phyloP scores from a whole-genome alignment of 2,329 filamentous ascomycete genomes.

The Verticillium dahliae region DNA sequence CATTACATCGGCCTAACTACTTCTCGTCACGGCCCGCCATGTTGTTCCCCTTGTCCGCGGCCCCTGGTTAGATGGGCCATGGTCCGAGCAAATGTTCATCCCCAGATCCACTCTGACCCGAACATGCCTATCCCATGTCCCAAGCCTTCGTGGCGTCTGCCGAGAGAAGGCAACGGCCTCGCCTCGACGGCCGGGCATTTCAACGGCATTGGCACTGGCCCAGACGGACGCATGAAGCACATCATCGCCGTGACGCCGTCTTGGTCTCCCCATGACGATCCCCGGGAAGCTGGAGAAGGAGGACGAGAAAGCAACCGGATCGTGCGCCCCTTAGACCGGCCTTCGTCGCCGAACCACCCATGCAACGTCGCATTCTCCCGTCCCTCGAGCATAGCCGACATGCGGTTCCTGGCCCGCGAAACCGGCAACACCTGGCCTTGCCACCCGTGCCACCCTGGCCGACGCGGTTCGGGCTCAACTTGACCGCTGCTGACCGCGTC shows the following conservation, averaged over 20 bases:
- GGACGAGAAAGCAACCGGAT: background rate
- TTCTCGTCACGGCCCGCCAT: background rate
- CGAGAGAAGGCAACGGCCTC: background rate
- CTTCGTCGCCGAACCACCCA: background rate
- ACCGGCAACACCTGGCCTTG: background rate
- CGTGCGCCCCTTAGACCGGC: background rate
- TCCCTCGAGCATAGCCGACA: constrained; percentile 1
- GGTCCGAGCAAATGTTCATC: background rate
- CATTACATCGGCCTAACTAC: background rate
- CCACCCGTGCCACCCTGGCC: background rate
- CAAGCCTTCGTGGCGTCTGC: background rate
- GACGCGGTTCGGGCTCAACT: background rate
- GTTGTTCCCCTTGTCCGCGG: background rate
- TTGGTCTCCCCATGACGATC: background rate
- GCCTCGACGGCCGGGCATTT: background rate
- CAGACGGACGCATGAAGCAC: background rate
- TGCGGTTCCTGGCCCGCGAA: constrained; percentile 1
- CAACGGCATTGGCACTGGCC: background rate
- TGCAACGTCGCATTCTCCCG: constrained; percentile 1
- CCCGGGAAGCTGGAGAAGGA: background rate
- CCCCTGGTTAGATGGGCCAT: background rate
- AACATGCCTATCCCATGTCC: background rate
- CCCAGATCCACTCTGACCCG: background rate
- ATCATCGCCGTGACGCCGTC: background rate
- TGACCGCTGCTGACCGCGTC: background rate